These are phyloP conservation scores for Cytospora chrysosperma DNA, from an alignment of 2,329 filamentous ascomycete species.

Conservation along the genomic window DNA sequence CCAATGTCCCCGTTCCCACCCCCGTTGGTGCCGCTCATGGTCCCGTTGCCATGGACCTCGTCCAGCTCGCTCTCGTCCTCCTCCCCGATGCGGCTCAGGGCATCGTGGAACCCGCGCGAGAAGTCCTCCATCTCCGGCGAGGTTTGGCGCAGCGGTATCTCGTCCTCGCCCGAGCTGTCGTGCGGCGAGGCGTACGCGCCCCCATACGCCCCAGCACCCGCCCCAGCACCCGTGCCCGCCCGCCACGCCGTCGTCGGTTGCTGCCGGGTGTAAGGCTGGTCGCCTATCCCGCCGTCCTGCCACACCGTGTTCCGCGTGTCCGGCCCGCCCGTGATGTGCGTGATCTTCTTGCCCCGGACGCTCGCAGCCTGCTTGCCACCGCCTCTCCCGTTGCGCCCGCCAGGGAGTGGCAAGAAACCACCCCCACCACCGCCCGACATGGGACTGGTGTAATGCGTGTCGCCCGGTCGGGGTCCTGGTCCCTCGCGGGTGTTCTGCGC, in stretches of 20 bases:
- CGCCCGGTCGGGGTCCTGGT: conserved; percentile 38
- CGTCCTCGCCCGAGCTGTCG: conserved; percentile 32
- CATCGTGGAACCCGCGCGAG: conserved; percentile 42
- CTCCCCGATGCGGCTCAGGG: conserved; percentile 39
- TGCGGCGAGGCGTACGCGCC: conserved; percentile 20
- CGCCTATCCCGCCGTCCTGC: conserved; percentile 15
- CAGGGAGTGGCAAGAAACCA: conserved; percentile 40
- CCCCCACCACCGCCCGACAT: conserved; percentile 33
- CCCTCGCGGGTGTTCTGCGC: conserved; percentile 43
- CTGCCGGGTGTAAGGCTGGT: conserved; percentile 26
- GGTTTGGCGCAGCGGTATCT: conserved; percentile 37
- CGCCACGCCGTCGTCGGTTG: conserved; percentile 28
- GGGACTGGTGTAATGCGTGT: conserved; percentile 42
- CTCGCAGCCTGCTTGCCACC: neutral
- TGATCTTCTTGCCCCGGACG: conserved; percentile 21
- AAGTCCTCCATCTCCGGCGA: conserved; percentile 47
- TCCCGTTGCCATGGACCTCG: conserved; percentile 13
- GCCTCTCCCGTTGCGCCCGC: neutral
- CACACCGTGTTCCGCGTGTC: conserved; percentile 12
- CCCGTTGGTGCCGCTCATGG: conserved; percentile 16
- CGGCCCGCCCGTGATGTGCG: conserved; percentile 20
- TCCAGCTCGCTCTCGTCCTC: conserved; percentile 36
- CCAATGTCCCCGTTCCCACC: conserved; percentile 19
- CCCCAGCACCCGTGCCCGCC: conserved; percentile 14
- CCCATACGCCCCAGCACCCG: conserved; percentile 17